These are phyloP conservation scores for Schizochytrium sp. DNA, from an alignment of 108 stramenopile species.

Conservation along the genomic window DNA sequence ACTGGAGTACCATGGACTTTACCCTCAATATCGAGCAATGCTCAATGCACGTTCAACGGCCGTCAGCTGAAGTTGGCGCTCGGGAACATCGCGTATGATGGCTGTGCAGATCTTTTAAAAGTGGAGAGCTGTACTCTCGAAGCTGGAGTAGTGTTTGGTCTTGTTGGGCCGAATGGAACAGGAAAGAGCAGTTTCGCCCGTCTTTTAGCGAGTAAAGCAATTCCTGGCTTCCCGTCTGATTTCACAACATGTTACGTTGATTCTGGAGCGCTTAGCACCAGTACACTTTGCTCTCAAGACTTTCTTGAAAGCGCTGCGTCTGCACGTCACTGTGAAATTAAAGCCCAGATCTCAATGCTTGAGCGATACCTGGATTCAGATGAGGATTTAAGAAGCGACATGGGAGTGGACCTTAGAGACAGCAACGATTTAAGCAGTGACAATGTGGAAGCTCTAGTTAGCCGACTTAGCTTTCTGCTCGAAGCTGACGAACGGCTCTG, in stretches of 20 bases:
- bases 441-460: background rate
- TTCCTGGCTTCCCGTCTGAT: background rate
- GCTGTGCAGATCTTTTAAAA: background rate
- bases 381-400: constrained; percentile 20
- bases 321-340: background rate
- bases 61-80: background rate
- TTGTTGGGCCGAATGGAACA: constrained; percentile 3
- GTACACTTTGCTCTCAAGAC: background rate
- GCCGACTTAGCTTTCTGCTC: too few relatives aligned
- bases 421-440: constrained; percentile 67
- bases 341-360: background rate
- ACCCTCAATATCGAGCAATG: background rate
- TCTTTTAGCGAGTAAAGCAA: background rate
- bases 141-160: background rate
- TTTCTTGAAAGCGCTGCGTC: background rate
- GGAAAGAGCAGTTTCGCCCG: background rate
- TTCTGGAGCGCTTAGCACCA: background rate
- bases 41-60: background rate
- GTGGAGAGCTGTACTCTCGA: background rate
- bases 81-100: constrained; percentile 13
- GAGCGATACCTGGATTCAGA: background rate
- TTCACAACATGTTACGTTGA: background rate
- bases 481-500: constrained; percentile 4
- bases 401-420: constrained; percentile 63
- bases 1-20: too few relatives aligned